Conservation (phyloP, 148 eudicot genomes). For the Talinum fruticosum region DNA sequence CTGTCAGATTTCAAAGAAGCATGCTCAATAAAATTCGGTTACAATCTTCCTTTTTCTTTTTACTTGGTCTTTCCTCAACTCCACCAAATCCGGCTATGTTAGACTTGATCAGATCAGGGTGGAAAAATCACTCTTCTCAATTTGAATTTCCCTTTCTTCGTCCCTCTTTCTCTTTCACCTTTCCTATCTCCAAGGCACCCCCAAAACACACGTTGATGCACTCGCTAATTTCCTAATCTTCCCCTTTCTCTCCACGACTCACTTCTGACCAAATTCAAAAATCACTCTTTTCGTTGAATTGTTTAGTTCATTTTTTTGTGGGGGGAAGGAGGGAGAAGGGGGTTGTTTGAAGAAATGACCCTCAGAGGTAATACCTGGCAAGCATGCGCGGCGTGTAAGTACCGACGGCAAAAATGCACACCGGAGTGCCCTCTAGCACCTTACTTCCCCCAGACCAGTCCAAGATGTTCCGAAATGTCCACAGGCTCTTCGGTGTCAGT, state of each 20-base stretch:
- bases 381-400: constrained; percentile 94
- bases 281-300: too few relatives aligned
- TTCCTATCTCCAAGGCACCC: neutral
- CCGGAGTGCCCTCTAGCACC: constrained; percentile 75
- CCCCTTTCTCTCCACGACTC: neutral
- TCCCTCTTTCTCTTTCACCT: neutral
- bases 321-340: neutral
- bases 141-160: neutral
- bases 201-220: constrained; percentile 1
- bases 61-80: constrained; percentile 44
- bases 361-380: constrained; percentile 79
- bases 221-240: neutral
- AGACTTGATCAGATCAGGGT: constrained; percentile 26
- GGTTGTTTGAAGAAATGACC: constrained; percentile 48
- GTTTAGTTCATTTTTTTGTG: neutral
- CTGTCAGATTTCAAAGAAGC: constrained; percentile 36
- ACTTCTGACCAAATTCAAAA: neutral
- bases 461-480: constrained; percentile 62
- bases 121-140: constrained; percentile 8
- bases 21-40: constrained; percentile 32
- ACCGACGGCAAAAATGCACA: constrained; percentile 68
- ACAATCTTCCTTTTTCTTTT: constrained; percentile 25
- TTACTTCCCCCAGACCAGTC: constrained; percentile 83
- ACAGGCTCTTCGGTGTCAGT: constrained; percentile 75
- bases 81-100: constrained; percentile 34